phyloP scores from a whole-genome alignment of 208 protist genomes.

The Porcisia hertigi region DNA sequence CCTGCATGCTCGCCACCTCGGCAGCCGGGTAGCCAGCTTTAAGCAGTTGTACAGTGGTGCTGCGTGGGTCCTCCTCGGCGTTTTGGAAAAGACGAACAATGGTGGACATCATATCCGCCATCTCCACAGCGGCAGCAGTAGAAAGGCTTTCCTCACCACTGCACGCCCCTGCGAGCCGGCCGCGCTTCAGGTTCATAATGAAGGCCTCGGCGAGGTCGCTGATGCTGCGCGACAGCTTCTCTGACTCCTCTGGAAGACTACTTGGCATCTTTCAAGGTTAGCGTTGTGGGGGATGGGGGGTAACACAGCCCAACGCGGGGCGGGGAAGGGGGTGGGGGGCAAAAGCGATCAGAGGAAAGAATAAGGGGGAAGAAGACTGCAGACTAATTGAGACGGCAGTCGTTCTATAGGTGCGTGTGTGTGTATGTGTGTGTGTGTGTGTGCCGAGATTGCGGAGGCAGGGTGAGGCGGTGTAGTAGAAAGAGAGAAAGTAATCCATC shows the following conservation, averaged over 20 bases:
- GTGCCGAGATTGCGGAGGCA: too few species aligned
- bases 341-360: too few species aligned
- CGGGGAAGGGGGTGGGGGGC: not conserved
- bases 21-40: slow-evolving; percentile 45
- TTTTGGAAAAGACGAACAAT: slow-evolving; percentile 65
- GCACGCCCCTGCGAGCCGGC: slow-evolving; percentile 30
- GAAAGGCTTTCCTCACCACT: slow-evolving; percentile 52
- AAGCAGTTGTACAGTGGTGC: slow-evolving; percentile 42
- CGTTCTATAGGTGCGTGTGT: too few species aligned
- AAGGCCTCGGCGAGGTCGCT: slow-evolving; percentile 57
- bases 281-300: too few species aligned
- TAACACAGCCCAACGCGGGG: too few species aligned
- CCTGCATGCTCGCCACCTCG: slow-evolving; percentile 56
- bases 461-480: too few species aligned
- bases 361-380: too few species aligned
- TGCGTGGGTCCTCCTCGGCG: slow-evolving; percentile 35
- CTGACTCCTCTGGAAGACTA: slow-evolving; percentile 27
- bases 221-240: slow-evolving; percentile 49
- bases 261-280: not conserved
- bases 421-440: too few species aligned
- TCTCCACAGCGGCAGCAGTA: slow-evolving; percentile 59
- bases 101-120: slow-evolving; percentile 50
- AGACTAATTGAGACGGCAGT: too few species aligned
- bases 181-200: slow-evolving; percentile 62
- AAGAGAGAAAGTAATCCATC: too few species aligned